phyloP scores from a whole-genome alignment of 176 grass and related monocot species.

The Microstegium vimineum region DNA sequence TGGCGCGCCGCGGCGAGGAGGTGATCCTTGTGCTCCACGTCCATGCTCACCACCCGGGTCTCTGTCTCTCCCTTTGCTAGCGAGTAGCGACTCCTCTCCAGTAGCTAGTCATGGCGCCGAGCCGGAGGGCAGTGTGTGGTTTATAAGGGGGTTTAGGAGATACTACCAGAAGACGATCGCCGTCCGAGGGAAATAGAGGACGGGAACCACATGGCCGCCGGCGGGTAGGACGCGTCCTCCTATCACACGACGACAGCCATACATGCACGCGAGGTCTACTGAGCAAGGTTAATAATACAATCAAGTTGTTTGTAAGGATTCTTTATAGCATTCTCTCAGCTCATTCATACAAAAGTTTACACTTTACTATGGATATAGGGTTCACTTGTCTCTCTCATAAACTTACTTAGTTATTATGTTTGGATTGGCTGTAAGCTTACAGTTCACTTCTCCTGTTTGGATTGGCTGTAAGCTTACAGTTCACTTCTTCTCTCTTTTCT shows the following conservation, averaged over 20 bases:
- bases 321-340: neutral
- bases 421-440: too few relatives aligned
- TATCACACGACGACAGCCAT: neutral
- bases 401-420: too few relatives aligned
- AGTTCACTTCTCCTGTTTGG: too few relatives aligned
- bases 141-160: neutral
- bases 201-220: neutral
- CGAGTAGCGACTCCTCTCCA: neutral
- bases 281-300: too few relatives aligned
- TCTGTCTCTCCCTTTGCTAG: too few relatives aligned
- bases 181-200: neutral
- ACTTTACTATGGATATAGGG: too few relatives aligned
- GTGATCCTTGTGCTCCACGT: conserved; percentile 49
- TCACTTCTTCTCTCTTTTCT: too few relatives aligned
- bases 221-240: neutral
- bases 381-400: too few relatives aligned
- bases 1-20: conserved; percentile 33
- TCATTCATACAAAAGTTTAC: too few relatives aligned
- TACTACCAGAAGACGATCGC: neutral
- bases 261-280: neutral
- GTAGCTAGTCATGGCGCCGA: neutral
- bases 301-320: too few relatives aligned
- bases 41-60: conserved; percentile 25
- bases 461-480: too few relatives aligned
- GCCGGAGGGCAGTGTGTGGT: neutral